Base-by-base conservation (phyloP, 2,329 filamentous ascomycete species). In the Talaromyces piceae region DNA sequence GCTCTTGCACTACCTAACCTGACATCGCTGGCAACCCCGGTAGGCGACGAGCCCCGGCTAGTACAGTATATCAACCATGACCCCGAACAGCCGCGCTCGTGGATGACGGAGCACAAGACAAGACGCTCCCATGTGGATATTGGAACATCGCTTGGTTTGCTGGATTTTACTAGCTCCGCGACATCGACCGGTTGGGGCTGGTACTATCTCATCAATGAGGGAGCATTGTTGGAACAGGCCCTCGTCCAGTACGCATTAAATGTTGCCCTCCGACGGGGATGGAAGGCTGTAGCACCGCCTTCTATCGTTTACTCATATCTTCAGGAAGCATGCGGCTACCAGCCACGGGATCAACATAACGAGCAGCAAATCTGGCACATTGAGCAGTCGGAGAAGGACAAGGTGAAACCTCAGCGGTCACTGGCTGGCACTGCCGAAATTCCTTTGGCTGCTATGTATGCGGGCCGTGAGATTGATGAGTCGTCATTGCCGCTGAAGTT, bases 121-220 rank as follows among this genome's bases (percentile, higher is more conserved):
- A 57, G 62, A n/a, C 71, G 82, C 39, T 91, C 87, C 0, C 91
- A 96, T 67, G 86, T 93, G 6, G 80, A 91, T 58, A 91, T 98
- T 59, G 93, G 93, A 27, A 77, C 82, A 4, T 82, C 90, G 63
- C 80, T 98, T n/a, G 84, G 85, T 28, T 78, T 98, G n/a, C 76
- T 98, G 47, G 91, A 98, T 72, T 96, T 98, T 63, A 77, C 86
- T 4, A 84, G 80, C 53, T 89, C 90, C 4, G 85, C 85, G 2
- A 83, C 80, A n/a, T 84, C 88, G 1, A 88, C 86, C 3, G 93
- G 93, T 31, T 98, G 91, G 91, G 93, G 93, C 1, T 98, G 90
- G 88, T 98, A 98, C 73, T 97, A 90, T 70, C 81, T 98, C 9
- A 76, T 88, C n/a, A 88, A 91, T 64, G 91, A 95, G 63, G 93